Percentiles rank a stretch among this genome's conserved stretches.
Conservation (phyloP, 2,329 filamentous ascomycete genomes). For the Arthrobotrys pseudoclavata region DNA sequence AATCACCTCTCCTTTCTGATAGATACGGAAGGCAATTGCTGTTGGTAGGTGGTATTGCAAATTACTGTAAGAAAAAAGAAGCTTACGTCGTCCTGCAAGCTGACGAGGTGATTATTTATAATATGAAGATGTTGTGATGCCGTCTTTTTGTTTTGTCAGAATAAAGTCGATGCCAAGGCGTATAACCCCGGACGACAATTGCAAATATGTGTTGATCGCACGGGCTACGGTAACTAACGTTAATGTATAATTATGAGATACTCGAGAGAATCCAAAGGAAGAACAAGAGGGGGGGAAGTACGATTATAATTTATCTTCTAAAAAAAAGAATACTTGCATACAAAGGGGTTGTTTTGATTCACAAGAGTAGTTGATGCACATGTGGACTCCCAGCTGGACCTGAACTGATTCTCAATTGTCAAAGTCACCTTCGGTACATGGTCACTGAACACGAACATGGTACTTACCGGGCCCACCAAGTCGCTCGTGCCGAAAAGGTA, state of each 20-base stretch:
- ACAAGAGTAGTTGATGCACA: constrained; percentile 5
- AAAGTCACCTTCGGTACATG: constrained; percentile 9
- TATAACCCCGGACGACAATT: neutral
- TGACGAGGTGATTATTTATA: constrained; percentile 43
- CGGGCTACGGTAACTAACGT: constrained; percentile 11
- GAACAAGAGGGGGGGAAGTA: neutral
- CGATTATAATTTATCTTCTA: constrained; percentile 25
- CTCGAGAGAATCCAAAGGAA: neutral
- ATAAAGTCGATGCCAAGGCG: neutral
- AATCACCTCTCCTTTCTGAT: neutral
- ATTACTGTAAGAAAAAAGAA: neutral
- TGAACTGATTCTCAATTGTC: neutral
- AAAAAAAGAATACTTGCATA: neutral
- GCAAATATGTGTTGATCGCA: constrained; percentile 17
- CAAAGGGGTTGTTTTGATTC: constrained; percentile 2
- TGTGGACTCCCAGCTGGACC: neutral
- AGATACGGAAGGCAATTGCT: neutral
- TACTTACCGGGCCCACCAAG: neutral
- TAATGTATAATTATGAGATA: neutral
- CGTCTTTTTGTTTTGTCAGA: neutral
- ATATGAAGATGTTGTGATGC: neutral
- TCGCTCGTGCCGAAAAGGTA: constrained; percentile 11
- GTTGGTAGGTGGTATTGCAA: neutral
- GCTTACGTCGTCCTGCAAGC: constrained; percentile 35
- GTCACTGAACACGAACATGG: too few relatives aligned